A percentile compares a stretch with the other conserved stretches of the same genome.
These are phyloP conservation scores for Monilinia laxa DNA, from an alignment of 2,329 filamentous ascomycete species.

Conservation along the genomic window DNA sequence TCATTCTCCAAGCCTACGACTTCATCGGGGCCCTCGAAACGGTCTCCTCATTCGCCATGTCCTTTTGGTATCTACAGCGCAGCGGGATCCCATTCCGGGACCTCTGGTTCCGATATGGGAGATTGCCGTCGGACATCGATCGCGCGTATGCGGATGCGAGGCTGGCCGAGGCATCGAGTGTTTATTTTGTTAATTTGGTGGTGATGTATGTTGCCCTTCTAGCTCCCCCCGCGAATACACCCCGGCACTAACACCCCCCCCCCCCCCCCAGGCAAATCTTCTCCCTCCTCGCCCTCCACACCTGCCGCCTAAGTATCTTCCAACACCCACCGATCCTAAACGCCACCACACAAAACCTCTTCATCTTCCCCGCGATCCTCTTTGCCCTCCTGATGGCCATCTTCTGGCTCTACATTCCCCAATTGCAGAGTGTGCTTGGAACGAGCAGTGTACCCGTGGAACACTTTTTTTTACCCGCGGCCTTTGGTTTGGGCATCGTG, in stretches of 20 bases:
- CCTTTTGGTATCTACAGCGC: conserved; percentile 61
- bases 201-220: conserved; percentile 53
- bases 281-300: conserved; percentile 66
- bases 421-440: conserved; percentile 57
- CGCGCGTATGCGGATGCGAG: conserved; percentile 53
- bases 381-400: conserved; percentile 67
- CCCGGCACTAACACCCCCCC: too few relatives aligned
- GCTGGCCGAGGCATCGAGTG: conserved; percentile 42
- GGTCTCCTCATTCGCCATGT: conserved; percentile 59
- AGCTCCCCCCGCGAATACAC: neutral
- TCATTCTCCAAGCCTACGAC: conserved; percentile 70
- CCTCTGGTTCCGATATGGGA: conserved; percentile 66
- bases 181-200: conserved; percentile 77
- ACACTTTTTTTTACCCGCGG: conserved; percentile 72
- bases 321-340: conserved; percentile 69
- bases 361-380: conserved; percentile 67
- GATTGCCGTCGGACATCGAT: conserved; percentile 44
- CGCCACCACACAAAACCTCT: conserved; percentile 56
- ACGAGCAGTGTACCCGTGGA: conserved; percentile 65
- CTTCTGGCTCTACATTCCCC: conserved; percentile 65
- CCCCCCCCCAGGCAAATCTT: conserved; percentile 56
- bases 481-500: conserved; percentile 64
- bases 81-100: conserved; percentile 62
- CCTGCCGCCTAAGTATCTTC: conserved; percentile 62
- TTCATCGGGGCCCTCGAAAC: conserved; percentile 65